Evolutionary conservation across 2,329 filamentous ascomycete genomes (phyloP), one percentile per base, ranked within the genome.

Genomic region (Fusarium caatingaense): DNA sequence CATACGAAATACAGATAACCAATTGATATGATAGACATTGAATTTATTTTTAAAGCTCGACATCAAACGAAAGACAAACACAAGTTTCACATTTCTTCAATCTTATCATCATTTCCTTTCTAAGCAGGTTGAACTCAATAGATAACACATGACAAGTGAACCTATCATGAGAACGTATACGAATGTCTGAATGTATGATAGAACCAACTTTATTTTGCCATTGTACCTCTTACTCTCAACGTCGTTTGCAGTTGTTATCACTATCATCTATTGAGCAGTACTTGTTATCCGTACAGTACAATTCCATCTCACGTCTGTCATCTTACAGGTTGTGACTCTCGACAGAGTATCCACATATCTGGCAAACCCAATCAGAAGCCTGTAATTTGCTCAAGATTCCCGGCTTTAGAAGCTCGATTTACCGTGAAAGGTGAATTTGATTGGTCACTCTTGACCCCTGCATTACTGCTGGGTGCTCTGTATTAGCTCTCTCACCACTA

Each of bases 401-500:
- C 45, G 51, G 63, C 59, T 61, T 66, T 64, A 66, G 64, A 58
- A 67, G 62, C 60, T 62, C 62, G 53, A 68, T 61, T 61, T 56
- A 59, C 60, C 25, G 62, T 45, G 48, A 60, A 34, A 42, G 37
- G 28, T 34, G 23, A 6, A 68, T 44, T 44, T 58, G 34, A 73
- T 75, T 75, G 72, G 73, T 49, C 56, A 49, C 60, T 60, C 45
- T 37, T 37, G 40, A 37, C 44, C 47, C 56, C 34, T 60, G 58
- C 56, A 58, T 34, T 45, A 25, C 49, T 65, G 60, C 34, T 45
- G 21, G 41, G 58, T 50, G 57, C 69, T 62, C 56, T 59, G 50
- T 61, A 46, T 56, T 44, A 68, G 57, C 65, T 71, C 68, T 72
- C 62, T 74, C 68, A 74, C 66, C 67, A 69, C 67, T 64, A 64